Conservation (phyloP, 129 eudicot species). For the Helichrysum umbraculigerum region DNA sequence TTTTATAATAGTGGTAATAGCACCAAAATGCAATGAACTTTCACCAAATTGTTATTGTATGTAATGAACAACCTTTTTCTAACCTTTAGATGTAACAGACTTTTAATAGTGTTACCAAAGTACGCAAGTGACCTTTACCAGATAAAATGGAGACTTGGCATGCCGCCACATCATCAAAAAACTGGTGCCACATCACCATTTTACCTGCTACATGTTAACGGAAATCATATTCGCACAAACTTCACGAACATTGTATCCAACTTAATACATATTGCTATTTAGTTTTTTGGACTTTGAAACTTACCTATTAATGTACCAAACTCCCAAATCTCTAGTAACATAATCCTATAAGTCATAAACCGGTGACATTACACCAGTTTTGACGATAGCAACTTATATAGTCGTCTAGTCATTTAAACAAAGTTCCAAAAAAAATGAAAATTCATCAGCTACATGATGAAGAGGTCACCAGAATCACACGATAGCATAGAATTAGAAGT, state of each 20-base stretch:
- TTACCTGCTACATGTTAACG: not conserved
- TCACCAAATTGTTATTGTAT: not conserved
- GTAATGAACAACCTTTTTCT: not conserved
- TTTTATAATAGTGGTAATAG: not conserved
- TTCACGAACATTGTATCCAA: not conserved
- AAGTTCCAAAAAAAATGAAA: no score
- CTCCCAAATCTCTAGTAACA: not conserved
- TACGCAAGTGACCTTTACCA: not conserved
- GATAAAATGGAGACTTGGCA: not conserved
- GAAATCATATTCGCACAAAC: not conserved
- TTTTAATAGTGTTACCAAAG: not conserved
- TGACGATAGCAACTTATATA: no score
- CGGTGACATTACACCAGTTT: not conserved
- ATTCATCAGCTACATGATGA: no score
- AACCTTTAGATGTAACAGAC: not conserved
- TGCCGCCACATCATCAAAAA: not conserved
- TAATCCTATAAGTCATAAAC: not conserved
- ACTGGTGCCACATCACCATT: conserved; percentile 3
- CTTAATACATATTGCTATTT: no score
- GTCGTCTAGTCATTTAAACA: no score
- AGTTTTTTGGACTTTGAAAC: no score
- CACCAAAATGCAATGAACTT: conserved; percentile 1
- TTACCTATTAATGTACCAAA: not conserved
- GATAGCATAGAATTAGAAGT: not conserved
- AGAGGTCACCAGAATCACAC: not conserved